Evolutionary conservation across 805 yeast species (phyloP), one percentile per base, ranked within the genome.

Genomic region (Saturnispora hagleri): DNA sequence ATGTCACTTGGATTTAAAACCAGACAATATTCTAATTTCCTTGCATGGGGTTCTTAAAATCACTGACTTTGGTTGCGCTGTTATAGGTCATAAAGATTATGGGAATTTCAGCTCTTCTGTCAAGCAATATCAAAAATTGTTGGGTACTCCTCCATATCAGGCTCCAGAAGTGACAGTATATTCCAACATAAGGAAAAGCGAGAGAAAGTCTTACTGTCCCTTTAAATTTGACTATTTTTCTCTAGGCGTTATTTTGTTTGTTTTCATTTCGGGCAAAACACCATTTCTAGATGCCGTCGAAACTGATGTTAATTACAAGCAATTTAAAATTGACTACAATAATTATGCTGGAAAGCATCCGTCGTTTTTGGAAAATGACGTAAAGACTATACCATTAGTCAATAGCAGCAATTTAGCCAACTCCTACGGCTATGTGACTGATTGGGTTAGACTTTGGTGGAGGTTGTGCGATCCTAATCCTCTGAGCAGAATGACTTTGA

Each of bases 101-200:
- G 75, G 77, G 1, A 78, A 84, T 64, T 67, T 75, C 20, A 57
- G 64, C 0, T 72, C 79, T 24, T 69, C 71, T 3, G 55, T 76
- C 12, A 67, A 66, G 47, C 40, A 51, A 17, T 49, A 55, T 24
- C 69, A 74, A 42, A 69, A 79, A 2, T 75, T 76, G 63, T 84
- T 84, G 43, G 93, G 95, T 2, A 84, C 90, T 1, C 88, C 93
- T 3, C 93, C 93, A 1, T 86, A 84, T 64, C 79, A 84, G 12
- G 81, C 91, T 4, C 93, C 95, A 1, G 93, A 86, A 65, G 86
- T 84, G 15, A 75, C 80, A 77, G 63, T 68, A 27, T 69, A 55
- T 73, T 71, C 53, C 75, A 69, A 50, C 61, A 63, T 55, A 31
- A 54, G 56, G 28, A 47, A 47, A 17, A 49, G 36, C 48, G 65